phyloP scores from a whole-genome alignment of 257 asterid species.

The Marsdenia floribunda region DNA sequence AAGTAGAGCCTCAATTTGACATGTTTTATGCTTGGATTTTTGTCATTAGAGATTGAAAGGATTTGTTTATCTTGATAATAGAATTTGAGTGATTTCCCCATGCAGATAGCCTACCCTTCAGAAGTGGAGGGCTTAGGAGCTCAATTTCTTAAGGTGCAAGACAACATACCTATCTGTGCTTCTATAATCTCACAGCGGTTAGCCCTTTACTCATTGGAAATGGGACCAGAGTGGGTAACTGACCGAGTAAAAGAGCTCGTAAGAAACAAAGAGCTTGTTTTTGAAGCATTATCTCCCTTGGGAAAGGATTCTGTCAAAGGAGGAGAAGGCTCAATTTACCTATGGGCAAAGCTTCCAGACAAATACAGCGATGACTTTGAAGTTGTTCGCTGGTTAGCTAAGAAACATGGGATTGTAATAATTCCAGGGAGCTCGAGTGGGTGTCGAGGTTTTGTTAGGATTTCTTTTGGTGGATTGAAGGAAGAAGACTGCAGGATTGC shows the following conservation, averaged over 20 bases:
- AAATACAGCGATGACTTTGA: conserved; percentile 47
- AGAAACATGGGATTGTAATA: conserved; percentile 56
- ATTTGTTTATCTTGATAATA: neutral
- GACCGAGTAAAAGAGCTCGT: conserved; percentile 62
- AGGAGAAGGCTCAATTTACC: conserved; percentile 93
- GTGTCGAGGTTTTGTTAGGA: conserved; percentile 65
- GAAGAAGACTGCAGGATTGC: conserved; percentile 63
- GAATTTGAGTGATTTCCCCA: neutral
- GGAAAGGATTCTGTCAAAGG: conserved; percentile 78
- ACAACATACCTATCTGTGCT: conserved; percentile 97
- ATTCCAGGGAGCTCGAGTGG: conserved; percentile 82
- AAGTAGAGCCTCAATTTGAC: neutral
- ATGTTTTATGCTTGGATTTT: neutral
- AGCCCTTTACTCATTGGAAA: conserved; percentile 71
- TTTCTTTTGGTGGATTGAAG: conserved; percentile 72
- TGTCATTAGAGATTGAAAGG: neutral
- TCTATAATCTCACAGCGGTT: conserved; percentile 70
- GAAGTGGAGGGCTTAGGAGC: conserved; percentile 67
- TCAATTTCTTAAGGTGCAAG: conserved; percentile 89
- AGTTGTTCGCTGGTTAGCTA: conserved; percentile 80
- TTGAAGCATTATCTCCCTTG: conserved; percentile 70
- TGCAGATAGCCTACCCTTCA: conserved; percentile 91
- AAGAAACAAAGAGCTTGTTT: conserved; percentile 54
- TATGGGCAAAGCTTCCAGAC: conserved; percentile 93
- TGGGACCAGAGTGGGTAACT: conserved; percentile 88